Evolutionary conservation across 129 eudicot genomes (phyloP), one percentile per base, ranked within the genome.

Genomic region (Erigeron canadensis): DNA sequence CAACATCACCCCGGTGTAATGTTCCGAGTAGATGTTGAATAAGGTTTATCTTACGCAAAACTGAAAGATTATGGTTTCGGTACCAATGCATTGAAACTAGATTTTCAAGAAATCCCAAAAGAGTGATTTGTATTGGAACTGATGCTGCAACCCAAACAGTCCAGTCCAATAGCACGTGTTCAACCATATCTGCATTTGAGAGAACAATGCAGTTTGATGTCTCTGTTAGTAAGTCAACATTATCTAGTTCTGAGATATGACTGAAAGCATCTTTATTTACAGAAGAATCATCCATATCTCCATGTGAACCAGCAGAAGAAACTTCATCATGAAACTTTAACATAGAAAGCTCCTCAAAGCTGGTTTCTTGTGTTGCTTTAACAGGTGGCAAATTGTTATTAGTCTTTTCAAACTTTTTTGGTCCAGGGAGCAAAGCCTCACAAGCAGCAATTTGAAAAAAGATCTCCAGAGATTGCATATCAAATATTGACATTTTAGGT

Each of bases 391-490:
- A 23, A 55, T 70, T 67, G 50, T 74, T 75, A 62, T 38, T 75
- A 46, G 63, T 51, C 61, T 70, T 76, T 65, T 77, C 85, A 79
- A 78, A 50, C 80, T 86, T 86, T 80, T 84, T 95, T 72, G 97
- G 91, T 69, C 90, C 97, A 54, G 86, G 82, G 70, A 90, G 90
- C 40, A 94, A 95, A 72, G 99, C 99, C 80, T 95, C 99, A 74
- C 99, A 95, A 46, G 99, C 99, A 75, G 99, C 94, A 72, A 95
- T 90, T 63, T 90, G 91, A 81, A 88, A 95, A 74, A 95, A 95
- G 61, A 90, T 95, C 80, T 95, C 99, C 39, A 95, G 97, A 62
- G 96, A 86, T 16, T 81, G 91, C 88, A 95, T 88, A 80, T 95
- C 99, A 66, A 95, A 90, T 50, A 90, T 62, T 59, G 94, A 86